These are phyloP conservation scores for Pharnaceum exiguum DNA, from an alignment of 148 eudicot species.

Conservation along the genomic window DNA sequence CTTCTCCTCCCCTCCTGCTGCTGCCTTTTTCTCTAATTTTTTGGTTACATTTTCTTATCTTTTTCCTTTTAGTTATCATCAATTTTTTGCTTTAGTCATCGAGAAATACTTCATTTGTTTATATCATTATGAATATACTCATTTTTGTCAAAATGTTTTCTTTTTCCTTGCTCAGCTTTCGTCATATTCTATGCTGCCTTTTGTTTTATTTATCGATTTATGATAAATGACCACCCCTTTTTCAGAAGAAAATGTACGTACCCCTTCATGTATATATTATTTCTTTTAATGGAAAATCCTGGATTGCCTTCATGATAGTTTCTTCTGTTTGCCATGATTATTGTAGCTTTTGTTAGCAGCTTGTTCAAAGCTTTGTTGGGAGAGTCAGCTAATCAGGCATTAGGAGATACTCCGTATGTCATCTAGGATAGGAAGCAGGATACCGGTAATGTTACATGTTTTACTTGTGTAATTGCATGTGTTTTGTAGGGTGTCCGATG, in stretches of 20 bases:
- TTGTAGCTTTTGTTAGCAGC: too few species aligned
- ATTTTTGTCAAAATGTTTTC: constrained; percentile 18
- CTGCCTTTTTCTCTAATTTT: constrained; percentile 17
- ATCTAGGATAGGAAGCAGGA: too few species aligned
- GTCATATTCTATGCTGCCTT: constrained; percentile 10
- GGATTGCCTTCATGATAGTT: too few species aligned
- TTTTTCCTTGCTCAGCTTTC: constrained; percentile 18
- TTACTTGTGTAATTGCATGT: too few species aligned
- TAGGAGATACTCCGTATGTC: too few species aligned
- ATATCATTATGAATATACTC: constrained; percentile 29
- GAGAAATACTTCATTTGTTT: constrained; percentile 18
- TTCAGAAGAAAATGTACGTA: neutral
- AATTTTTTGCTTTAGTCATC: neutral
- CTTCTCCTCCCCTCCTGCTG: constrained; percentile 17
- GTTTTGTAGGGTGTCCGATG: too few species aligned
- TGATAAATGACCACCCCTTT: constrained; percentile 1
- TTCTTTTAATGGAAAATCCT: constrained; percentile 2
- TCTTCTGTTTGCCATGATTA: too few species aligned
- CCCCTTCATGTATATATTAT: neutral
- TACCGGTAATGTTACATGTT: too few species aligned
- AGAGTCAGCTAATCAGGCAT: too few species aligned
- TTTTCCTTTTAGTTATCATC: constrained; percentile 10
- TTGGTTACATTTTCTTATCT: constrained; percentile 5
- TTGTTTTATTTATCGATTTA: too few species aligned
- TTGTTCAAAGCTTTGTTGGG: too few species aligned